These are phyloP conservation scores for Aspergillus sclerotioniger DNA, from an alignment of 495 filamentous ascomycete genomes.

Conservation along the genomic window DNA sequence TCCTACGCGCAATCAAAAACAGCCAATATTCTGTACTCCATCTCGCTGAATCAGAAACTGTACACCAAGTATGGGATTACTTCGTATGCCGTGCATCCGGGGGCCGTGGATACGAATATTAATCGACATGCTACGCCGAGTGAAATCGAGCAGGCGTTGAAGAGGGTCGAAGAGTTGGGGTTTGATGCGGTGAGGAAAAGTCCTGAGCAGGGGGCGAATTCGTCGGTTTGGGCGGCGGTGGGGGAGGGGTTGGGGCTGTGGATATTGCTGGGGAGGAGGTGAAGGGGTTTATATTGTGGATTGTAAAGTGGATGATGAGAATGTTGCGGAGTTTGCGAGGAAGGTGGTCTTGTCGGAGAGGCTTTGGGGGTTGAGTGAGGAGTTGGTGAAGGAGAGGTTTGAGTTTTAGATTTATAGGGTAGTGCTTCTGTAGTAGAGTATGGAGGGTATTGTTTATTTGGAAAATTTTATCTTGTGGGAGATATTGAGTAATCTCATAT, in stretches of 20 bases:
- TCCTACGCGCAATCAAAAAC: constrained; percentile 55
- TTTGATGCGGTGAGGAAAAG: too few relatives aligned
- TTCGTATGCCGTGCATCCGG: neutral
- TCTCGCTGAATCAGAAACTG: constrained; percentile 33
- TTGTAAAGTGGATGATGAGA: neutral
- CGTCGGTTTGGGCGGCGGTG: neutral
- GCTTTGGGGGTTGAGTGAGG: neutral
- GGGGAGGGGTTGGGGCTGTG: neutral
- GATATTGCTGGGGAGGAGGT: neutral
- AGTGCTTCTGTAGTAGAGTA: too few relatives aligned
- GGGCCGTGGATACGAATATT: neutral
- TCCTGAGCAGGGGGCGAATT: too few relatives aligned
- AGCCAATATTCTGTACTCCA: constrained; percentile 49
- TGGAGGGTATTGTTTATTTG: too few relatives aligned
- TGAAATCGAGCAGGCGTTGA: too few relatives aligned
- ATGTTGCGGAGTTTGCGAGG: neutral
- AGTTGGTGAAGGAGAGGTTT: neutral
- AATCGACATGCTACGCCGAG: neutral
- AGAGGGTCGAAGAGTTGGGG: too few relatives aligned
- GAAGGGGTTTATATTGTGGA: neutral
- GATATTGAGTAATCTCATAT: too few relatives aligned
- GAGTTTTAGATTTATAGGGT: neutral
- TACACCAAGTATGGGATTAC: neutral
- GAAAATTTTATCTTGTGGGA: too few relatives aligned
- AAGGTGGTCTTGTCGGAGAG: neutral